phyloP scores from a whole-genome alignment of 1,139 yeast genomes.

The Lodderomyces parapsilosis region DNA sequence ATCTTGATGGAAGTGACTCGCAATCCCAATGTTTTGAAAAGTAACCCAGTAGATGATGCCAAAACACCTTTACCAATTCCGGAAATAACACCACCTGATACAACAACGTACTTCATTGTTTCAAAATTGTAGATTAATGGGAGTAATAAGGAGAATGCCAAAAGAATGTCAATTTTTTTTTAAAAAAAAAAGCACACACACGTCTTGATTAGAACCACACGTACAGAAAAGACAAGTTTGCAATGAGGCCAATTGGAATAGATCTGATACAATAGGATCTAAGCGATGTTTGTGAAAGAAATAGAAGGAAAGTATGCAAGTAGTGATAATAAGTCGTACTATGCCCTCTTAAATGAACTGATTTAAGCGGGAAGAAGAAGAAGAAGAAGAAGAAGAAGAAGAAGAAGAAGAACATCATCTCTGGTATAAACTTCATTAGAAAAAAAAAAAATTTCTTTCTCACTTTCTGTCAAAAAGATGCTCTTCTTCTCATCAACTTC shows the following conservation, averaged over 20 bases:
- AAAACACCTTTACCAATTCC: slow-evolving; percentile 99
- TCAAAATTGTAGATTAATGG: slow-evolving; percentile 47
- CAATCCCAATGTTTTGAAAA: slow-evolving; percentile 89
- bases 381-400: slow-evolving; percentile 9
- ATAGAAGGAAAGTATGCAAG: slow-evolving; percentile 10
- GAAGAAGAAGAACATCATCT: slow-evolving; percentile 3
- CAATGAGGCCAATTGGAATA: neutral
- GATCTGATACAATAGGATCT: slow-evolving; percentile 2
- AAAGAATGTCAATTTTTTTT: no score
- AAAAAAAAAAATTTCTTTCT: slow-evolving; percentile 6
- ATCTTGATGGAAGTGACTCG: slow-evolving; percentile 96
- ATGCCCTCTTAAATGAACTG: slow-evolving; percentile 46
- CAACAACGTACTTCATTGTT: slow-evolving; percentile 99
- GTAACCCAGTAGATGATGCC: slow-evolving; percentile 94
- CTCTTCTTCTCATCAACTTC: slow-evolving; percentile 19
- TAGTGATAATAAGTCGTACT: slow-evolving; percentile 16
- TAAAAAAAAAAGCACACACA: no score
- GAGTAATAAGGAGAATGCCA: neutral
- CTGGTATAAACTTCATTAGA: slow-evolving; percentile 2
- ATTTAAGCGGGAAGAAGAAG: slow-evolving; percentile 50
- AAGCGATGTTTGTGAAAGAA: neutral
- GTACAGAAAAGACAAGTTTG: no score
- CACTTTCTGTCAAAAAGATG: slow-evolving; percentile 1
- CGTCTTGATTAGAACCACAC: no score
- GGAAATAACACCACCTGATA: slow-evolving; percentile 97